Evolutionary conservation across 352 stramenopile genomes (phyloP), one percentile per base, ranked within the genome.

Genomic region (Pythium biforme): DNA sequence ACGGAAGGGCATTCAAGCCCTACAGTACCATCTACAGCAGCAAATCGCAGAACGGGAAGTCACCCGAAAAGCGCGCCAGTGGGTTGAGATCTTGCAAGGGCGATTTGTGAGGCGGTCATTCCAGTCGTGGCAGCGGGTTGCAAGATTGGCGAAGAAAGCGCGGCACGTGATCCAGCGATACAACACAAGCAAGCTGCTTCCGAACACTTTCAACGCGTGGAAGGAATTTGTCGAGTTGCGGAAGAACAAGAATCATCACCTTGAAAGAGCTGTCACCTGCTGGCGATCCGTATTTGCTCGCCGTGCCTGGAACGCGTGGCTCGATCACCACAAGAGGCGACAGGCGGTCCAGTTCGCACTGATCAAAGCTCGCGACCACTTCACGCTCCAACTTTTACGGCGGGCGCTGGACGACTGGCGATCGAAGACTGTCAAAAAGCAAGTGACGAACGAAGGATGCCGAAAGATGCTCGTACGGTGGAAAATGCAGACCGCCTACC

Each of bases 401-500:
- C 10, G 11, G 0, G 20, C 52, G 0, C n/a, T 69, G 5, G 26
- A 52, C 5, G 20, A 0, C 3, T 70, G 64, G 64, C 52, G 52
- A 14, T 19, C 26, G 2, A 22, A 19, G 0, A 40, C 53, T 12
- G 33, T 55, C 6, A 48, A 47, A 14, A 49, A 60, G n/a, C 43
- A 26, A 25, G 23, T 45, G 5, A n/a, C 66, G 31, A 27, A 33
- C 0, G 47, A 55, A 27, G 48, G 25, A 0, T 72, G 69, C 22
- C 66, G 64, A 0, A 66, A 66, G 4, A 1, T 81, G 7, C 12
- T 86, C 2, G 48, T 60, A 2, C 65, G 66, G 6, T 86, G 78
- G 78, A 64, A 69, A 49, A 43, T 81, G 59, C 70, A 78, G 17
- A 79, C 62, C 17, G 59, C 26, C 1, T 77, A 73, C 48, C 73